Evolutionary conservation across 2,329 filamentous ascomycete species (phyloP).

Genomic region (Monilinia vaccinii-corymbosi): DNA sequence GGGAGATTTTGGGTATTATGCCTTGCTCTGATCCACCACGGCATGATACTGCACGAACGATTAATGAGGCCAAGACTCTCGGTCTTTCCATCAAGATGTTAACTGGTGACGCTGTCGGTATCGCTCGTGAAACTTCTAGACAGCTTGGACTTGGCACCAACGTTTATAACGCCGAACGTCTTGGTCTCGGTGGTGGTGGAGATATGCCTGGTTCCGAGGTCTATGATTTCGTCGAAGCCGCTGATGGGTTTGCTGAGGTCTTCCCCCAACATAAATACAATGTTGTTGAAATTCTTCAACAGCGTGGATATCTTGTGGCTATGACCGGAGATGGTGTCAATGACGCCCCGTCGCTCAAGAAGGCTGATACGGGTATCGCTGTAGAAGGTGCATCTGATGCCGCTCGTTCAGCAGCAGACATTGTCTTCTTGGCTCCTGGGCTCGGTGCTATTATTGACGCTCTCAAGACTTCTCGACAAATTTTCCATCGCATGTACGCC

Average conservation of each 20-base stretch:
- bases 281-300: constrained; percentile 86
- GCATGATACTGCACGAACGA: constrained; percentile 82
- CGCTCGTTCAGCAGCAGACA: constrained; percentile 83
- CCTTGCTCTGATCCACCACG: constrained; percentile 87
- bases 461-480: constrained; percentile 85
- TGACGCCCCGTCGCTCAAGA: constrained; percentile 85
- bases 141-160: constrained; percentile 89
- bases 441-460: constrained; percentile 89
- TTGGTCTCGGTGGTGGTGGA: constrained; percentile 81
- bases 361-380: constrained; percentile 93
- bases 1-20: constrained; percentile 94
- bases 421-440: constrained; percentile 86
- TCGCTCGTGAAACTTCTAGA: constrained; percentile 83
- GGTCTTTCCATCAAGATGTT: constrained; percentile 94
- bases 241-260: constrained; percentile 89
- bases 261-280: constrained; percentile 96
- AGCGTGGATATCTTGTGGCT: constrained; percentile 86
- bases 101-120: constrained; percentile 89
- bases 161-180: constrained; percentile 86
- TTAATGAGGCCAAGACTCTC: constrained; percentile 80
- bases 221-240: constrained; percentile 91
- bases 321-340: constrained; percentile 98
- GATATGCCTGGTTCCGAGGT: constrained; percentile 91
- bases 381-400: constrained; percentile 89
- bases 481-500: constrained; percentile 95